Conservation (phyloP, 352 stramenopile species). For the Phytopythium aichiense region DNA sequence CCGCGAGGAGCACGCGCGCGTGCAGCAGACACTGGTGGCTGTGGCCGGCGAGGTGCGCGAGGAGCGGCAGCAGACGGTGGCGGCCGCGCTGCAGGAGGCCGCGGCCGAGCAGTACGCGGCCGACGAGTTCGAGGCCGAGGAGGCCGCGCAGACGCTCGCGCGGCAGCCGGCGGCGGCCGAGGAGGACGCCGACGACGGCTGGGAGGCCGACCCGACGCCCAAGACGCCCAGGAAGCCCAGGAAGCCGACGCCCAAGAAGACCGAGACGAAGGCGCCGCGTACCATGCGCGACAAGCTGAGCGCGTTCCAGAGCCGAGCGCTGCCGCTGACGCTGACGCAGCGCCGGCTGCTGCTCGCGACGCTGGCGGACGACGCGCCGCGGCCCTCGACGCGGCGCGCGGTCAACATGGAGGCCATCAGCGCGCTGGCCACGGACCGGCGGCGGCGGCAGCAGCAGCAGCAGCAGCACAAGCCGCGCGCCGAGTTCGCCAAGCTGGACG, state of each 20-base stretch:
- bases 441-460: conserved; percentile 22
- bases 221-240: conserved; percentile 1
- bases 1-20: conserved; percentile 23
- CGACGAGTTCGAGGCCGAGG: conserved; percentile 48
- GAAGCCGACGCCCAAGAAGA: conserved; percentile 15
- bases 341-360: conserved; percentile 57
- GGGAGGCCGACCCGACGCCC: background rate
- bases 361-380: conserved; percentile 14
- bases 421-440: conserved; percentile 37
- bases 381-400: conserved; percentile 3
- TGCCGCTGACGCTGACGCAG: conserved; percentile 61
- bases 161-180: background rate
- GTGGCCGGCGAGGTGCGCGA: conserved; percentile 23
- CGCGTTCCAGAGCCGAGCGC: conserved; percentile 51
- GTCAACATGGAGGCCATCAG: conserved; percentile 38
- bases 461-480: background rate
- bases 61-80: conserved; percentile 26
- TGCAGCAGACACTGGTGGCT: conserved; percentile 22
- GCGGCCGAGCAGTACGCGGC: conserved; percentile 31
- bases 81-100: conserved; percentile 24
- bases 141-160: conserved; percentile 17
- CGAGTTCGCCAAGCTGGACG: conserved; percentile 53
- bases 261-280: conserved; percentile 5
- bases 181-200: background rate
- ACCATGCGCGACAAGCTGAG: conserved; percentile 58